Evolutionary conservation across 495 filamentous ascomycete genomes (phyloP).

Genomic region (Aspergillus saccharolyticus): DNA sequence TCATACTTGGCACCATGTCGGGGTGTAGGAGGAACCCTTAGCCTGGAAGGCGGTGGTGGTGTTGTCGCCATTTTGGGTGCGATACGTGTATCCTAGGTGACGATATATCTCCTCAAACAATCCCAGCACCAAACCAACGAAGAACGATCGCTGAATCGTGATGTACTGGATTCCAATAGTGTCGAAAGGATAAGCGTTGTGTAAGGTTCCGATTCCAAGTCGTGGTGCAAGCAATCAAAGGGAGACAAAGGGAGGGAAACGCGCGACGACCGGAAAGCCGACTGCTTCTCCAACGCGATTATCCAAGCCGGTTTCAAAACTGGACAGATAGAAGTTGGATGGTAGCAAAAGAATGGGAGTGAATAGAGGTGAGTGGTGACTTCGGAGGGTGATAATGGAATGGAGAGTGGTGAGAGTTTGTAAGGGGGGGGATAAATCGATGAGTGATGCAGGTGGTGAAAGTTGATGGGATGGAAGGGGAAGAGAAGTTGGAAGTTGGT

Average conservation of each 20-base stretch:
- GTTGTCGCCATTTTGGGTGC: constrained; percentile 54
- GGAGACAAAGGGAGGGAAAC: constrained; percentile 15
- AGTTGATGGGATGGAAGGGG: neutral
- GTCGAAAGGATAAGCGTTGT: constrained; percentile 1
- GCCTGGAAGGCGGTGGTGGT: constrained; percentile 54
- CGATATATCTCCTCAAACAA: neutral
- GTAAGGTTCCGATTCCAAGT: neutral
- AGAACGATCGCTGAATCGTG: neutral
- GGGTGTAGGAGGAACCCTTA: constrained; percentile 69
- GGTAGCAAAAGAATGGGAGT: neutral
- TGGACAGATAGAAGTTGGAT: neutral
- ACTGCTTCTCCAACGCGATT: constrained; percentile 1
- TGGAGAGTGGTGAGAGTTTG: neutral
- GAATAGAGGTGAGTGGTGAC: neutral
- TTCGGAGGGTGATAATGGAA: neutral
- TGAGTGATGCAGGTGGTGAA: neutral
- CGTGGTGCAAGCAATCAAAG: constrained; percentile 8
- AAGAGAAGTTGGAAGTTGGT: neutral
- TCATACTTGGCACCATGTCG: constrained; percentile 64
- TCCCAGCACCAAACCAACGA: constrained; percentile 1
- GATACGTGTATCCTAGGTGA: neutral
- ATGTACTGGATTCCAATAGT: neutral
- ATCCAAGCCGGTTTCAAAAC: neutral
- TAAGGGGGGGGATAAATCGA: neutral
- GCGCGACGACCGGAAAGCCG: constrained; percentile 17